phyloP scores from a whole-genome alignment of 2,329 filamentous ascomycete species.

The Alternaria arbusti region DNA sequence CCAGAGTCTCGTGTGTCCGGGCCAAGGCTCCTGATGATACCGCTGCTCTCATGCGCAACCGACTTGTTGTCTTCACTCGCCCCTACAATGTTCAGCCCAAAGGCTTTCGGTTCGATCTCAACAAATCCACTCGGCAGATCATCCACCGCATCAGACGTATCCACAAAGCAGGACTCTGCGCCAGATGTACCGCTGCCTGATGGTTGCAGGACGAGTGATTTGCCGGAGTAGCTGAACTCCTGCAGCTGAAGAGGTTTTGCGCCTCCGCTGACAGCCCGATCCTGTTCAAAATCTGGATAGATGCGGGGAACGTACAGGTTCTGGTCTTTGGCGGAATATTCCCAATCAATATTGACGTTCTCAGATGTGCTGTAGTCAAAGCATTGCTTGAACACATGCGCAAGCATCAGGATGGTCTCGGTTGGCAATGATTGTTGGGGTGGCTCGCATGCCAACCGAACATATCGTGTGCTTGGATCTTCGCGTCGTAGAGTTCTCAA shows the following conservation, averaged over 20 bases:
- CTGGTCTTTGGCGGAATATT: not conserved
- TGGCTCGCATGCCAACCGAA: not conserved
- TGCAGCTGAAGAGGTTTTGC: not conserved
- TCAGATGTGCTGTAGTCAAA: not conserved
- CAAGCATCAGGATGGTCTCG: not conserved
- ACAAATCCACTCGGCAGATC: not conserved
- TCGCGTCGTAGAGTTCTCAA: constrained; percentile 1
- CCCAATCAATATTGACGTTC: not conserved
- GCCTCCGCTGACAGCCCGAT: not conserved
- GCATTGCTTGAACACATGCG: not conserved
- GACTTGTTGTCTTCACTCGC: not conserved
- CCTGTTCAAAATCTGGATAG: not conserved
- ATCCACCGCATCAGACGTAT: not conserved
- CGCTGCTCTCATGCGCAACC: not conserved
- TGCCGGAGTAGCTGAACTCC: not conserved
- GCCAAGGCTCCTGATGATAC: not conserved
- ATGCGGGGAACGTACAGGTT: not conserved
- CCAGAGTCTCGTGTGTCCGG: not conserved
- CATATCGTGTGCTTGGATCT: not conserved
- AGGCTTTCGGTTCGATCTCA: not conserved
- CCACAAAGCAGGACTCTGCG: not conserved
- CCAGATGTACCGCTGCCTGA: not conserved
- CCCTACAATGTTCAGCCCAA: not conserved
- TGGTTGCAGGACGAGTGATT: not conserved
- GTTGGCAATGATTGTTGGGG: not conserved